Percentiles rank a stretch among this genome's conserved stretches.
phyloP scores from a whole-genome alignment of 495 filamentous ascomycete genomes.

The Massariosphaeria phaeospora region DNA sequence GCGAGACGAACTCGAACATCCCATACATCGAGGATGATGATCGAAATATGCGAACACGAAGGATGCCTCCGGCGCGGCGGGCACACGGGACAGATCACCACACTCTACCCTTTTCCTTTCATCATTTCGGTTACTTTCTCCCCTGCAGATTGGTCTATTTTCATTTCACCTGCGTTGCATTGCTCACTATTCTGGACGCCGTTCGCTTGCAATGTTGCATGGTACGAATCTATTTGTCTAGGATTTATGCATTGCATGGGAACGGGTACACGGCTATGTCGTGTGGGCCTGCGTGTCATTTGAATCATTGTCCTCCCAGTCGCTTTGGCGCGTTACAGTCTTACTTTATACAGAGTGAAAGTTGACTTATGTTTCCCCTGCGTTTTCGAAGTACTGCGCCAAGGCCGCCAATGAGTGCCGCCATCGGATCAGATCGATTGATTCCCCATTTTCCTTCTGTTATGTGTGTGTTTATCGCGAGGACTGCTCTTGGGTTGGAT shows the following conservation, averaged over 20 bases:
- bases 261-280: background rate
- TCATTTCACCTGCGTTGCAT: constrained; percentile 15
- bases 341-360: too few species aligned
- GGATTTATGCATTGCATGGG: constrained; percentile 19
- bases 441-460: too few species aligned
- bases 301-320: too few species aligned
- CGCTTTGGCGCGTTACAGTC: too few species aligned
- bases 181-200: constrained; percentile 7
- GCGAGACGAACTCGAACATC: constrained; percentile 10
- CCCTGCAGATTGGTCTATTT: background rate
- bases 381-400: too few species aligned
- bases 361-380: too few species aligned
- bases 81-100: constrained; percentile 2
- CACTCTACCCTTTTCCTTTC: constrained; percentile 5
- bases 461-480: too few species aligned
- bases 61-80: background rate
- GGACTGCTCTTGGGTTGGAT: too few species aligned
- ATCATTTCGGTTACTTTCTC: constrained; percentile 3
- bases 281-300: background rate
- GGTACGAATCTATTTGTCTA: constrained; percentile 1
- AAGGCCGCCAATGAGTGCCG: too few species aligned
- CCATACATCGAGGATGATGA: background rate
- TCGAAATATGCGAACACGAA: constrained; percentile 10
- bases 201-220: constrained; percentile 8
- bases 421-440: too few species aligned